Evolutionary conservation across 2,329 filamentous ascomycete species (phyloP), one percentile per base, ranked within the genome.

Genomic region (Tolypocladium amazonense): DNA sequence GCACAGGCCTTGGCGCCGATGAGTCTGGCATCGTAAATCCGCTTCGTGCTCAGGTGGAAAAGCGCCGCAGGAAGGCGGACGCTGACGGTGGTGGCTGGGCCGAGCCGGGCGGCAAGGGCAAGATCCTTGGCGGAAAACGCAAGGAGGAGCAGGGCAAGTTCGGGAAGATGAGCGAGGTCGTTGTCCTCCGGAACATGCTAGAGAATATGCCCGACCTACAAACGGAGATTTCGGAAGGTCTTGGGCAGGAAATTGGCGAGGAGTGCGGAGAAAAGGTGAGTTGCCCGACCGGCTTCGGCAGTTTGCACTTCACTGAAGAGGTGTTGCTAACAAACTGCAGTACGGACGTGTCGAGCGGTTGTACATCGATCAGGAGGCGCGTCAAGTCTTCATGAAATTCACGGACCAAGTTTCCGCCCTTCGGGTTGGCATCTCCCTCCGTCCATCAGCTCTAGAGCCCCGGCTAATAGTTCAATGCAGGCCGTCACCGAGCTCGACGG

Each of bases 211-310:
- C 76, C 2, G 79, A 96, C 69, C 76, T 96, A 53, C 83, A 88
- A 60, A 80, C 79, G n/a, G 93, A 97, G 72, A 84, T 96, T 56
- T 83, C 87, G 61, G 81, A 82, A 18, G 85, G 85, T 0, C 76
- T 99, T 57, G 87, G 93, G 66, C 93, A 97, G 75, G 92, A 97
- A 72, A 97, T 99, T 73, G 94, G 94, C 8, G 90, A 97, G 69
- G 90, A 96, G 70, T 97, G 95, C 73, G 87, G 87, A 56, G 85
- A 90, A 64, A 92, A 92, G 80, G 84, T 87, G 62, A 60, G 63
- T 23, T 23, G 8, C 20, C 30, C 20, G 30, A 11, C 6, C 20
- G 4, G 4, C 8, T 18, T 23, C 20, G 30, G 20, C 27, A 4
- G 3, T 15, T 15, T 7, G 11, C 30, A 1, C 9, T 33, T 20